A percentile compares a stretch with the other conserved stretches of the same genome.
phyloP scores from a whole-genome alignment of 768 basidiomycete species.

The Saitozyma podzolica region DNA sequence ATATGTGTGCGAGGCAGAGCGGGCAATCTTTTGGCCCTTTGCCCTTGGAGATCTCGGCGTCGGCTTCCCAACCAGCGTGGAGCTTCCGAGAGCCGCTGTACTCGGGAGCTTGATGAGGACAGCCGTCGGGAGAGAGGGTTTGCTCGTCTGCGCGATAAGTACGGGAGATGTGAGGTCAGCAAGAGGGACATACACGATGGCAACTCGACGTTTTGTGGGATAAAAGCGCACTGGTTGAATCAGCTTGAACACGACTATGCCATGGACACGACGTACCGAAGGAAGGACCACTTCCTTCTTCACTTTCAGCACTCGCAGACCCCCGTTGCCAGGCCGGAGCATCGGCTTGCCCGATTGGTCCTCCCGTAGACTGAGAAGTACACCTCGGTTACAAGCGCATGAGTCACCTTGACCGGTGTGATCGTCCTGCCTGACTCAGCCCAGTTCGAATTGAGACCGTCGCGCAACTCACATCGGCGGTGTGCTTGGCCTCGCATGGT shows the following conservation, averaged over 20 bases:
- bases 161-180: not conserved
- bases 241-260: not conserved
- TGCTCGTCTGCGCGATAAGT: conserved; percentile 6
- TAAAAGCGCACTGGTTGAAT: conserved; percentile 16
- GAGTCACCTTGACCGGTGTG: conserved; percentile 32
- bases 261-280: conserved; percentile 17
- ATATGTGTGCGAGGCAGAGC: conserved; percentile 5
- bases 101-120: conserved; percentile 10
- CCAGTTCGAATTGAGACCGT: not conserved
- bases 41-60: conserved; percentile 9
- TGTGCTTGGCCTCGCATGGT: conserved; percentile 28
- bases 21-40: conserved; percentile 5
- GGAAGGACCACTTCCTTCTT: conserved; percentile 22
- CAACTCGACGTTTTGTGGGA: conserved; percentile 15
- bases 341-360: conserved; percentile 20
- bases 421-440: conserved; percentile 20
- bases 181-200: conserved; percentile 17
- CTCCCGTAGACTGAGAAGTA: conserved; percentile 35
- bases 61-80: conserved; percentile 13
- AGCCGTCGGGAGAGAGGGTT: conserved; percentile 1
- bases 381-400: conserved; percentile 32
- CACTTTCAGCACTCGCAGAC: conserved; percentile 27
- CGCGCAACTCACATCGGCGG: conserved; percentile 22
- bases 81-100: not conserved
- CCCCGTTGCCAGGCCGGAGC: conserved; percentile 15